Evolutionary conservation across 768 basidiomycete species (phyloP).

Genomic region (Pulveroboletus sp.): DNA sequence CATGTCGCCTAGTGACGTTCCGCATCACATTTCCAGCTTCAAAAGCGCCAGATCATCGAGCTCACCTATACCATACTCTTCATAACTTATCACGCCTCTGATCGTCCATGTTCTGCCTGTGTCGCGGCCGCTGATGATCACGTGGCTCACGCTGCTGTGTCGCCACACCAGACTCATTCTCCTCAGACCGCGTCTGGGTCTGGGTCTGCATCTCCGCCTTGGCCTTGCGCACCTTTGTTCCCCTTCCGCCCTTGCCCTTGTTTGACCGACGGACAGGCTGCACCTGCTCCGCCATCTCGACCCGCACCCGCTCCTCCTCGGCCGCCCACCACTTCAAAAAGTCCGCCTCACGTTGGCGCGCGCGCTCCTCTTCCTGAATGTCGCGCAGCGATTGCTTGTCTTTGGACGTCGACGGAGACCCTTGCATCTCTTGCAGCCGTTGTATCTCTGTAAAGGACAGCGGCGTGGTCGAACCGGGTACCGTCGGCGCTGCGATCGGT

Average conservation of each 20-base stretch:
- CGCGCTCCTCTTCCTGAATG: slow-evolving; percentile 83
- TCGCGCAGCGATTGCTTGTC: slow-evolving; percentile 67
- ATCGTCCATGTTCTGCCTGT: background rate
- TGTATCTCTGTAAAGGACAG: slow-evolving; percentile 86
- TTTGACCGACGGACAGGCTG: background rate
- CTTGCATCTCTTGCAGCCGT: slow-evolving; percentile 62
- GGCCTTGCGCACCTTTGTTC: slow-evolving; percentile 8
- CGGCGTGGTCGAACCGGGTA: slow-evolving; percentile 15
- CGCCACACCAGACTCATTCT: background rate
- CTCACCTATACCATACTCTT: background rate
- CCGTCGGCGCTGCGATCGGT: slow-evolving; percentile 36
- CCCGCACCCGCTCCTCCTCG: slow-evolving; percentile 69
- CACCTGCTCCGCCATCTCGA: slow-evolving; percentile 36
- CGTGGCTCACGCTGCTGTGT: slow-evolving; percentile 2
- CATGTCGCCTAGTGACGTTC: background rate
- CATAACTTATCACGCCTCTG: background rate
- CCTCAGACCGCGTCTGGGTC: background rate
- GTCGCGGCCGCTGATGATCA: background rate
- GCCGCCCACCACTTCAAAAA: slow-evolving; percentile 88
- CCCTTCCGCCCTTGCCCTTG: no score
- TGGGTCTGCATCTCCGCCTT: no score
- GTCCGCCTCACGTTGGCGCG: slow-evolving; percentile 63
- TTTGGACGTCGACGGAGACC: slow-evolving; percentile 32
- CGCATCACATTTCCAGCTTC: no score
- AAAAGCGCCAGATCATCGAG: no score